Conservation (phyloP, 768 basidiomycete genomes). For the Boletus rubroflammeus region DNA sequence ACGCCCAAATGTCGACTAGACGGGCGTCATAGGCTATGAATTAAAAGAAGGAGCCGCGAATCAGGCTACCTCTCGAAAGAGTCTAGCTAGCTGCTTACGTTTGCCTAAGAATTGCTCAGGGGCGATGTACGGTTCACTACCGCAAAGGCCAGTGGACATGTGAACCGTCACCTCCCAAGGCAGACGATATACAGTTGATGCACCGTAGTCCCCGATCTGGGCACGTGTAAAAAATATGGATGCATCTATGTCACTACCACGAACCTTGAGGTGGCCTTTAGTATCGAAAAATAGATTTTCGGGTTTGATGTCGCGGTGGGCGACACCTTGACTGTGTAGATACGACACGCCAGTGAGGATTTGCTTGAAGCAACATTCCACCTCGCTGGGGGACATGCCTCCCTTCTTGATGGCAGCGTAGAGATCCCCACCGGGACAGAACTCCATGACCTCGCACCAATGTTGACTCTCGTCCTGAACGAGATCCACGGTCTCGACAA, state of each 20-base stretch:
- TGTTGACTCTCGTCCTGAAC: slow-evolving; percentile 96
- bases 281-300: slow-evolving; percentile 96
- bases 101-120: slow-evolving; percentile 96
- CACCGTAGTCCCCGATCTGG: slow-evolving; percentile 97
- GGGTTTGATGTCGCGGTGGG: slow-evolving; percentile 97
- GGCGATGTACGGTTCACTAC: slow-evolving; percentile 97
- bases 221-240: slow-evolving; percentile 11
- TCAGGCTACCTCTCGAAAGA: slow-evolving; percentile 38
- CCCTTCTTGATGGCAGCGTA: slow-evolving; percentile 99
- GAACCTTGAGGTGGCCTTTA: slow-evolving; percentile 88
- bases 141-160: slow-evolving; percentile 95
- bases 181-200: slow-evolving; percentile 96
- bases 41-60: slow-evolving; percentile 16
- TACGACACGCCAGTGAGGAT: slow-evolving; percentile 86
- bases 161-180: slow-evolving; percentile 98
- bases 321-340: slow-evolving; percentile 94
- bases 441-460: slow-evolving; percentile 99
- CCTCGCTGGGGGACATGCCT: slow-evolving; percentile 84
- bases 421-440: slow-evolving; percentile 95
- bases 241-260: slow-evolving; percentile 12
- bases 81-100: slow-evolving; percentile 62
- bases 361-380: slow-evolving; percentile 98
- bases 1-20: slow-evolving; percentile 96
- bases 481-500: slow-evolving; percentile 98
- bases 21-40: slow-evolving; percentile 90